These are phyloP conservation scores for Diaporthe sp. DNA, from an alignment of 2,329 filamentous ascomycete species.

Conservation along the genomic window DNA sequence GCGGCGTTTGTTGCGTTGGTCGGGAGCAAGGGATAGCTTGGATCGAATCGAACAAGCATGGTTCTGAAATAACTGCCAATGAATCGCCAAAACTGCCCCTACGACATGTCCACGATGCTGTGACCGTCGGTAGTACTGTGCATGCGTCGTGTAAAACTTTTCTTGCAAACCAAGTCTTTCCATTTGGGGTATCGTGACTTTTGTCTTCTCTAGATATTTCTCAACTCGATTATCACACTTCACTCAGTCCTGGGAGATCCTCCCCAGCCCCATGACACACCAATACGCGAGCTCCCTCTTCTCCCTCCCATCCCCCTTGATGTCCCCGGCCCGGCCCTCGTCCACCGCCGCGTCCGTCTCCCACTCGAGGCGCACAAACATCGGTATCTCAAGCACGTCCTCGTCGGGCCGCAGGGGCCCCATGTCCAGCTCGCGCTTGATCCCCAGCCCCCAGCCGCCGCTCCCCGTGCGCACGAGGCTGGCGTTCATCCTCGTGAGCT, in stretches of 20 bases:
- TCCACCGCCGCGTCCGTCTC: conserved; percentile 70
- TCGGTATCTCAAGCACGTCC: conserved; percentile 84
- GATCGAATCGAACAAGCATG: conserved; percentile 35
- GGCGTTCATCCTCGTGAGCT: conserved; percentile 44
- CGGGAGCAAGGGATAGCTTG: conserved; percentile 33
- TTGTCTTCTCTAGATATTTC: too few relatives aligned
- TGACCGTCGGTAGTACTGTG: neutral
- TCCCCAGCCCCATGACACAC: conserved; percentile 90
- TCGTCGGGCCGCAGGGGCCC: conserved; percentile 67
- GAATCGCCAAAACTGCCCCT: conserved; percentile 29
- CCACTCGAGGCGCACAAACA: conserved; percentile 94
- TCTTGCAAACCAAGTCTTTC: neutral
- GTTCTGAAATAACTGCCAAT: conserved; percentile 33
- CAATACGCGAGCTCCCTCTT: conserved; percentile 94
- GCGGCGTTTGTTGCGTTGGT: conserved; percentile 33
- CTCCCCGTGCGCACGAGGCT: conserved; percentile 30
- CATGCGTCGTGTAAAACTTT: neutral
- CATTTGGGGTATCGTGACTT: conserved; percentile 53
- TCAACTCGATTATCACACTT: too few relatives aligned
- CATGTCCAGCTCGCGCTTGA: conserved; percentile 52
- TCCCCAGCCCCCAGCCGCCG: conserved; percentile 40
- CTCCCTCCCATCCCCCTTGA: conserved; percentile 68
- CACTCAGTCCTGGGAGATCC: conserved; percentile 68
- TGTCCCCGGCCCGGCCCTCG: conserved; percentile 64
- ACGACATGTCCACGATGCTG: neutral